Evolutionary conservation across 345 rosid species (phyloP).

Genomic region (Eucalyptus curtisii): DNA sequence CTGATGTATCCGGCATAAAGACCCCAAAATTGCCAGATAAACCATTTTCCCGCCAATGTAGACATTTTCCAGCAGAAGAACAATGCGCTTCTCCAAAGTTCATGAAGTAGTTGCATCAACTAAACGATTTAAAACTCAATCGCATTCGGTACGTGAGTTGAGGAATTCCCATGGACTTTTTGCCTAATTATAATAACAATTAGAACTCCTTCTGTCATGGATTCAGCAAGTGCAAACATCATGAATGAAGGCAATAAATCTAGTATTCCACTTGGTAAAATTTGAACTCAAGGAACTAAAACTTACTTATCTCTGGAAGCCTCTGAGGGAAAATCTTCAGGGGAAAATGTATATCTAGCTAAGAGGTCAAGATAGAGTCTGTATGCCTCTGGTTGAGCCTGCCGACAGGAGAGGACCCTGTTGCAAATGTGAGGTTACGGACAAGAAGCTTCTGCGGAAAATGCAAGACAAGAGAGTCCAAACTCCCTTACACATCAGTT

Average conservation of each 20-base stretch:
- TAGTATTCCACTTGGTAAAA: not conserved
- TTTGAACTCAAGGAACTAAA: not conserved
- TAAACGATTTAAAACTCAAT: not conserved
- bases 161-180: not conserved
- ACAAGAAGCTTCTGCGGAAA: not conserved
- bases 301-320: constrained; percentile 20
- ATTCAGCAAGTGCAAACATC: not conserved
- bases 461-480: not conserved
- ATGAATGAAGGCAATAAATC: not conserved
- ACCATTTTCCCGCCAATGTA: not conserved
- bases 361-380: constrained; percentile 44
- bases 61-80: not conserved
- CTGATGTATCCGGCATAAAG: not conserved
- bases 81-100: not conserved
- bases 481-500: no score
- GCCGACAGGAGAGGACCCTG: constrained; percentile 36
- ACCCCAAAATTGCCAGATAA: not conserved
- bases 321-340: constrained; percentile 2
- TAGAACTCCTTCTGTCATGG: not conserved
- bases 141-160: not conserved
- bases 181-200: not conserved
- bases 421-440: not conserved
- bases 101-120: not conserved
- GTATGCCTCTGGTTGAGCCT: constrained; percentile 40
- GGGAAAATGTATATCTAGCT: constrained; percentile 19